Conservation (phyloP, 768 basidiomycete genomes). For the Lactarius indigo region DNA sequence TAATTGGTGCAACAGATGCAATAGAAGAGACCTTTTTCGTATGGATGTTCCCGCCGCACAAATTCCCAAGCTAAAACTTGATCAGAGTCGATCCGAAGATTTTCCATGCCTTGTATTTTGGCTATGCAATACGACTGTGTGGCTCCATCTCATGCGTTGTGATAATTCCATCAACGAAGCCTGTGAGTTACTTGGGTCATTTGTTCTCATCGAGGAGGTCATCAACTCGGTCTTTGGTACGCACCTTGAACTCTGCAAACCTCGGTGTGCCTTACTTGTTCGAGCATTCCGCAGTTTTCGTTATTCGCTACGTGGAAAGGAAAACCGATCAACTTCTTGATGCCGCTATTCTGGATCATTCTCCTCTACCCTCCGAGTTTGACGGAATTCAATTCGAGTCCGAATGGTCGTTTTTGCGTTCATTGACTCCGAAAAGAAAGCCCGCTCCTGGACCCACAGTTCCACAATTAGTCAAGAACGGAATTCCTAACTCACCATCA, state of each 20-base stretch:
- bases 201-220: slow-evolving; percentile 85
- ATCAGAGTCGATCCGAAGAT: slow-evolving; percentile 81
- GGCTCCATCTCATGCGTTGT: slow-evolving; percentile 88
- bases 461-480: slow-evolving; percentile 35
- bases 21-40: slow-evolving; percentile 94
- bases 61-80: slow-evolving; percentile 17
- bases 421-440: slow-evolving; percentile 66
- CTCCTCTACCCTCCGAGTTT: slow-evolving; percentile 71
- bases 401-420: slow-evolving; percentile 89
- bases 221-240: slow-evolving; percentile 92
- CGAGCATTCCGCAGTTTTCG: slow-evolving; percentile 61
- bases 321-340: slow-evolving; percentile 87
- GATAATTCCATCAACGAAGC: slow-evolving; percentile 73
- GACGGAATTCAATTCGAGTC: slow-evolving; percentile 90
- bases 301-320: slow-evolving; percentile 89
- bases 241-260: slow-evolving; percentile 20
- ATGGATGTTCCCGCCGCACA: slow-evolving; percentile 35
- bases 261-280: slow-evolving; percentile 3
- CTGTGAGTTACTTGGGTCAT: slow-evolving; percentile 80
- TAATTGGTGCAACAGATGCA: slow-evolving; percentile 85
- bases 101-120: slow-evolving; percentile 87
- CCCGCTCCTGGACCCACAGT: slow-evolving; percentile 33
- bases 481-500: slow-evolving; percentile 49
- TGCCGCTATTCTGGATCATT: slow-evolving; percentile 74
- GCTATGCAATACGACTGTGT: slow-evolving; percentile 87